Conservation (phyloP, 169 alveolate species). For the Eimeria brunetti region DNA sequence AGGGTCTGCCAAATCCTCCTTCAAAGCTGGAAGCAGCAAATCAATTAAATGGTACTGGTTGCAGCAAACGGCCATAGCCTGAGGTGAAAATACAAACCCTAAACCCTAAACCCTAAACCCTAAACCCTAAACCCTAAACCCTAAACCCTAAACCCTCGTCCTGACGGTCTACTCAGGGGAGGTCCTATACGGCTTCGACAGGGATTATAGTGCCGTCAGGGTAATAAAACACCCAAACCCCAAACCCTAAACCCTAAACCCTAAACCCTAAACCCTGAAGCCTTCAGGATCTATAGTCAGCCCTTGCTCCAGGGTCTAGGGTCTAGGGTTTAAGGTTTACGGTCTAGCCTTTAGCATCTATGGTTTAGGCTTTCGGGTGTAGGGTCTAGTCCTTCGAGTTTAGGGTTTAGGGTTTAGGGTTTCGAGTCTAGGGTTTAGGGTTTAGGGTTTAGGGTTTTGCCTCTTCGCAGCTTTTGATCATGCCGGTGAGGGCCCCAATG, state of each 20-base stretch:
- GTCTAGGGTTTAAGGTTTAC: background rate
- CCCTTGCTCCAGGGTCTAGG: background rate
- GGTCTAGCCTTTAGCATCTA: no score
- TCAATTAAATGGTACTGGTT: constrained; percentile 50
- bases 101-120: constrained; percentile 1
- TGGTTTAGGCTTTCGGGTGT: no score
- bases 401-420: background rate
- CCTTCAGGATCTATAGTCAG: no score
- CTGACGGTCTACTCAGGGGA: background rate
- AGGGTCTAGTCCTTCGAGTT: no score
- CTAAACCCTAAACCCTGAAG: no score
- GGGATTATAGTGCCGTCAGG: no score
- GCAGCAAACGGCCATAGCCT: constrained; percentile 66
- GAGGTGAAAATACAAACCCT: background rate
- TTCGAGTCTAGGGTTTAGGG: background rate
- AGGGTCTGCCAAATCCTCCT: constrained; percentile 68
- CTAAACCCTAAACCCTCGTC: background rate
- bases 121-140: background rate
- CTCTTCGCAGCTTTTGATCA: constrained; percentile 57
- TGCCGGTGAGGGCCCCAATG: constrained; percentile 40
- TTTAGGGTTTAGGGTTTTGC: background rate
- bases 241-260: no score
- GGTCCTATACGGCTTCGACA: no score
- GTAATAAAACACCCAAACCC: no score
- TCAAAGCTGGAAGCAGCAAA: constrained; percentile 55